These are phyloP conservation scores for Dipteronia sinensis DNA, from an alignment of 345 rosid species.

Conservation along the genomic window DNA sequence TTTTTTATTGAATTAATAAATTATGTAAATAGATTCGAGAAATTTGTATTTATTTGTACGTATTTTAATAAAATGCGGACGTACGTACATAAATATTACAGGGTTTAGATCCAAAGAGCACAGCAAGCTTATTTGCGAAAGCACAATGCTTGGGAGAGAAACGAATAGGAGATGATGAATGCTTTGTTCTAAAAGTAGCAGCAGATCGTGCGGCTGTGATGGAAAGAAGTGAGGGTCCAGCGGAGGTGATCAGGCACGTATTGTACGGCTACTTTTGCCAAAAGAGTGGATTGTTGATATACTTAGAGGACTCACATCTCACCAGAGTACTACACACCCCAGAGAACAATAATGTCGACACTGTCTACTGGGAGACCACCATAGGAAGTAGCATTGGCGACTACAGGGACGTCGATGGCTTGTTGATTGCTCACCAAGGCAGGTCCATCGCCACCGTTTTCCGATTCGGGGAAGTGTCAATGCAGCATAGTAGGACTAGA, in stretches of 20 bases:
- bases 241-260: conserved; percentile 87
- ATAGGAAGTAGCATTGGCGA: conserved; percentile 88
- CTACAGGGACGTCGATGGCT: conserved; percentile 85
- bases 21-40: no score
- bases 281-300: conserved; percentile 78
- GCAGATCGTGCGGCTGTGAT: conserved; percentile 76
- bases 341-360: conserved; percentile 35
- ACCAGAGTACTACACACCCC: conserved; percentile 77
- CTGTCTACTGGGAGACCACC: conserved; percentile 89
- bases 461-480: conserved; percentile 71
- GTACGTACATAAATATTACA: conserved; percentile 19
- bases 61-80: no score
- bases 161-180: conserved; percentile 76
- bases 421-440: conserved; percentile 76
- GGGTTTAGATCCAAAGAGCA: conserved; percentile 90
- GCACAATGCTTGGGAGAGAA: conserved; percentile 91
- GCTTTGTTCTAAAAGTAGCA: conserved; percentile 84
- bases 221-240: conserved; percentile 86
- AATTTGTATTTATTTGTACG: no score
- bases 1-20: background rate
- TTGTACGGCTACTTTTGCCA: conserved; percentile 95
- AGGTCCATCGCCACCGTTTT: conserved; percentile 89
- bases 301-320: conserved; percentile 89
- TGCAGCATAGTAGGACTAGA: conserved; percentile 73
- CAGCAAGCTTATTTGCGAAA: conserved; percentile 73